Evolutionary conservation across 345 rosid genomes (phyloP), one percentile per base, ranked within the genome.

Genomic region (Acer yangbiense): DNA sequence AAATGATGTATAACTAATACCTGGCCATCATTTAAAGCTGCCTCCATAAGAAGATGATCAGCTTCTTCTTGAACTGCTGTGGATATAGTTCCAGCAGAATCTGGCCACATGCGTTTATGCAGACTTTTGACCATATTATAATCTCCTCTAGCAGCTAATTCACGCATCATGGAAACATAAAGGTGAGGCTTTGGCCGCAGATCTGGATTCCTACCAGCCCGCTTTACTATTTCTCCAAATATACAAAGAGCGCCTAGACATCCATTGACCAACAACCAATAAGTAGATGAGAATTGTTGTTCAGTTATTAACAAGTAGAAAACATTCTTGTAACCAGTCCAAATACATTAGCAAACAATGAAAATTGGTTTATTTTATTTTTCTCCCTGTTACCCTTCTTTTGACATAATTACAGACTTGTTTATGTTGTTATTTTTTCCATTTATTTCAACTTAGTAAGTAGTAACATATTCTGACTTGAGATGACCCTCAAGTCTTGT

Each of bases 11-110:
- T 62, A 83, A 44, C 55, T 27, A 63, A 43, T 89, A 90, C 95
- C 93, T 85, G 90, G 60, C 94, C 94, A 79, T 82, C 82, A 76
- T 86, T 89, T 48, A 93, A 87, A 81, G 93, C 91, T n/a, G 94
- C 92, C 81, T 93, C 97, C 92, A 93, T 87, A 74, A 91, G 91
- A 76, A 91, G 89, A 87, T 88, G 89, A 82, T 91, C 94, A 67
- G 93, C 89, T 83, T 90, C 94, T 86, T 91, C 86, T 76, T 88
- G 90, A 80, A 80, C 75, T 2, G 85, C 82, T 21, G 54, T 82
- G 73, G 86, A 82, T 71, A 90, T 86, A 60, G 81, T 79, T 86
- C 94, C 97, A 32, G 91, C 81, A 60, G 95, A 88, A 87, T 93
- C 94, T 32, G 88, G 87, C 93, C 89, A 81, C 81, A 91, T 79